phyloP scores from a whole-genome alignment of 2,329 filamentous ascomycete genomes.

The Microcyclospora pomicola region DNA sequence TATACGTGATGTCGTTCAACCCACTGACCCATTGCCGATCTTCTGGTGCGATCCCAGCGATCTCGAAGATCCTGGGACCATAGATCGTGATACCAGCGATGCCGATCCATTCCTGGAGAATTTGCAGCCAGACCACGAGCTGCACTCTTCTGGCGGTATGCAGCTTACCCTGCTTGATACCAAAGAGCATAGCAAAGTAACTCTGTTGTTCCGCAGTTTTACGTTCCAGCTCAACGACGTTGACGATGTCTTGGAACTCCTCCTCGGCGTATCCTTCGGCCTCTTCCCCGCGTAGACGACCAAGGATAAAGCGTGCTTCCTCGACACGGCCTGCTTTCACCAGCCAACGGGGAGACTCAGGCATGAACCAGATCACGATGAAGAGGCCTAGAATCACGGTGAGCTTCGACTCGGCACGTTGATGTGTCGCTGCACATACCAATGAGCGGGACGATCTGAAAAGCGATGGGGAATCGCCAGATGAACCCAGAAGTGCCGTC shows the following conservation, averaged over 20 bases:
- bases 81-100: conserved; percentile 25
- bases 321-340: conserved; percentile 52
- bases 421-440: conserved; percentile 32
- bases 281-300: conserved; percentile 44
- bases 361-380: conserved; percentile 48
- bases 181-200: conserved; percentile 23
- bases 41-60: conserved; percentile 20
- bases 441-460: conserved; percentile 53
- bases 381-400: conserved; percentile 6
- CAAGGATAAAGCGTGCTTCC: conserved; percentile 52
- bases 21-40: conserved; percentile 30
- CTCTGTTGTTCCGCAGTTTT: conserved; percentile 19
- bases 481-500: conserved; percentile 12
- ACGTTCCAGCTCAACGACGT: conserved; percentile 46
- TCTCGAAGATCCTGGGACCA: conserved; percentile 21
- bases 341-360: conserved; percentile 53
- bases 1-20: conserved; percentile 26
- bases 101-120: conserved; percentile 26
- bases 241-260: conserved; percentile 56
- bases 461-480: conserved; percentile 54
- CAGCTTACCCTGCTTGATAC: conserved; percentile 18
- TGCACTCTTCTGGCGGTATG: conserved; percentile 24
- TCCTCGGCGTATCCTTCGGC: conserved; percentile 37
- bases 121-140: conserved; percentile 28
- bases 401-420: not conserved